Base-by-base conservation (phyloP, 768 basidiomycete species). In the Cyclocybe cylindracea region DNA sequence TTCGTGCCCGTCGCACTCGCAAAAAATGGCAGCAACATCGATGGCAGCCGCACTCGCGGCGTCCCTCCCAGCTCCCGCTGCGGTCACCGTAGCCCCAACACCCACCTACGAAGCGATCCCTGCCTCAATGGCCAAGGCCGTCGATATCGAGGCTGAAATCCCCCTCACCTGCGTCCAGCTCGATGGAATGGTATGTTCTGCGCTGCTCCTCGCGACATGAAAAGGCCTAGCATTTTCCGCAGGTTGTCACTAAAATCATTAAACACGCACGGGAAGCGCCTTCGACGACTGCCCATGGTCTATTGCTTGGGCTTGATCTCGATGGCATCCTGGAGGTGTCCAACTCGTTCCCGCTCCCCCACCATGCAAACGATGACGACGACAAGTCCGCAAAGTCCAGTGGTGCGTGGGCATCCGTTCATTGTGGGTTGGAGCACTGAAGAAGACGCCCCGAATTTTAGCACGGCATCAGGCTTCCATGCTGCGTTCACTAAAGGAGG, bases 41-140 rank as follows among this genome's bases (percentile, higher is more conserved):
- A 95, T 97, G 91, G 94, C 94, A 44, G 92, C 92, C 66, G 85
- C 93, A 41, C 79, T 96, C 24, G 92, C 94, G 61, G 94, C 94
- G 31, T 86, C 88, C 19, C 73, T 89, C 29, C 89, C 91, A 42
- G 78, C 83, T 57, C 83, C 86, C 9, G 72, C 81, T 43, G 70
- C 85, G 19, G 77, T 83, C 8, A 80, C 84, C 7, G 73, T 77
- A 10, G 84, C 87, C 11, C 78, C 78, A 52, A 80, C 82, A 8
- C 85, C 87, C 13, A 82, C 78, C 24, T 86, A 91, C 72, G 92
- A 94, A 70, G 86, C 86, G 39, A 91, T 97, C 55, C 95, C 95
- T 13, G 82, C 93, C 4, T 90, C 92, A 55, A 92, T 96, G 89
- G 83, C 93, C 40, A 94, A 91, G 67, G 87, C 86, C 46, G 86